Evolutionary conservation across 345 rosid species (phyloP).

Genomic region (Eutrema yunnanense): DNA sequence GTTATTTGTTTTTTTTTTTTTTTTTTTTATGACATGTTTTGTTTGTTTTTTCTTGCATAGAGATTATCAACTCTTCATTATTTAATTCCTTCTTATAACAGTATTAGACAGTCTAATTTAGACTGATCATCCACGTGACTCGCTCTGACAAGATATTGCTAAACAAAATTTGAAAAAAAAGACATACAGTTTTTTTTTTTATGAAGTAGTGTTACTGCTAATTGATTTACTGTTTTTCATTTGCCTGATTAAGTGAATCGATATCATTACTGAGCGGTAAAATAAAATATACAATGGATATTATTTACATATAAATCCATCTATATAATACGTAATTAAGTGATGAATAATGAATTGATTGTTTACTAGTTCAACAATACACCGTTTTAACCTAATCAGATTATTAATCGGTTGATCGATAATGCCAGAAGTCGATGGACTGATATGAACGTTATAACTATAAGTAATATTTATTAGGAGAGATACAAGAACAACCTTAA

Average conservation of each 20-base stretch:
- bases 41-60: constrained; percentile 10
- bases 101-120: neutral
- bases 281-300: neutral
- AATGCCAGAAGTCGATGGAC: neutral
- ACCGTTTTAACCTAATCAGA: neutral
- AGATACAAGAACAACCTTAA: neutral
- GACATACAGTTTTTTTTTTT: neutral
- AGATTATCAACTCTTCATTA: constrained; percentile 5
- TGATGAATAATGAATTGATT: neutral
- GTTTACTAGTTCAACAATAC: neutral
- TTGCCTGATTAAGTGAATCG: neutral
- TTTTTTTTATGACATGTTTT: neutral
- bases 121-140: constrained; percentile 25
- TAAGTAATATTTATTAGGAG: neutral
- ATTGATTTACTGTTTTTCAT: neutral
- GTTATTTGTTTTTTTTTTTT: too few species aligned
- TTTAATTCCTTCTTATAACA: constrained; percentile 3
- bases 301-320: neutral
- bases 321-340: neutral
- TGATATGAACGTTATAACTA: neutral
- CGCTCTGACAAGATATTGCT: constrained; percentile 21
- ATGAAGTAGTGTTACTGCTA: neutral
- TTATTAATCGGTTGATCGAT: neutral
- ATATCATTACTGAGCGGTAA: neutral
- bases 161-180: constrained; percentile 3